These are phyloP conservation scores for sunflower (Helianthus annuus) DNA, from an alignment of 129 eudicot species.

Conservation along the genomic window HanXRQr2.0-SUNRISE NC_035437.2:87536722-87537221, in stretches of 20 bases:
- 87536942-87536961: constrained; percentile 5
- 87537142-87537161: constrained; percentile 55
- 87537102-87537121: constrained; percentile 93
- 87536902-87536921: background rate
- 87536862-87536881: background rate
- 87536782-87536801: too few species aligned
- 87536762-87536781: too few species aligned
- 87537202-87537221: too few species aligned
- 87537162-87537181: constrained; percentile 67
- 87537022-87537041: constrained; percentile 54
- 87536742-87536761: too few species aligned
- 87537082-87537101: constrained; percentile 73
- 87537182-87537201: background rate
- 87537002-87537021: constrained; percentile 56
- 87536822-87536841: too few species aligned
- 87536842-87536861: background rate
- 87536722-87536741: too few species aligned
- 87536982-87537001: constrained; percentile 57
- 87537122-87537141: constrained; percentile 78
- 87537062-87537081: constrained; percentile 44
- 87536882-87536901: constrained; percentile 5
- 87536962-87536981: constrained; percentile 53
- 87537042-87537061: constrained; percentile 34
- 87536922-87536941: background rate
- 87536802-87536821: too few species aligned